Evolutionary conservation across 1,284 basidiomycete genomes (phyloP), one percentile per base, ranked within the genome.

Genomic region (Tilletia indica): DNA sequence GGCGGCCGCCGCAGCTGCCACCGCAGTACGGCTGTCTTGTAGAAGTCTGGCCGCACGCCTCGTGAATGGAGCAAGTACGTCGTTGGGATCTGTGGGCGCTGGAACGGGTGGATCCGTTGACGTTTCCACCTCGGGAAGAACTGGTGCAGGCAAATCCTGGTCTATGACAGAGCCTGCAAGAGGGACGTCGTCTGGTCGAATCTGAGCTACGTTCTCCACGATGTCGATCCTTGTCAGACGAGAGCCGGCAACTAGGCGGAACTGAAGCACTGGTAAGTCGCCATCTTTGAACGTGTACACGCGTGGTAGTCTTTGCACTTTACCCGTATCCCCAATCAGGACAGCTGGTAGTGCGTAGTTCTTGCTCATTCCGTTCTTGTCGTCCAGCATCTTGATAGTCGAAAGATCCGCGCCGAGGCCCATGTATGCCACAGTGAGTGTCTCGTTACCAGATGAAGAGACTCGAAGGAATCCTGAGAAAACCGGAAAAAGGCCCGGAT

Each of bases 341-440:
- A 70, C 21, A 12, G 64, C 68, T 31, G 68, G 68, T 8, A 70
- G 51, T 8, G 68, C 31, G 39, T 70, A 70, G 64, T 66, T 70
- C 51, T 70, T 70, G 49, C 47, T 70, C 31, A 66, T 54, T 14
- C 68, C 68, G 51, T 39, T 70, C 51, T 54, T 61, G 36, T 48
- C 54, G 51, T 70, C 68, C 42, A 70, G 31, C 49, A 70, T 56
- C 39, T 70, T 61, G 64, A 66, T 47, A 9, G 68, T 38, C 31
- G 45, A 45, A 16, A 63, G 49, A 19, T 61, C 47, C 4, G 68
- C 68, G 19, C 51, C 68, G 21, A 70, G 56, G 11, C 68, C 68
- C 31, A 70, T 48, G 64, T 70, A 70, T 25, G 68, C 34, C 14
- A 70, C 68, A 8, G 68, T 70, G n/a, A 70, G 63, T 14, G 68